phyloP scores from a whole-genome alignment of 1,284 basidiomycete genomes.

The Trametes polyzona region DNA sequence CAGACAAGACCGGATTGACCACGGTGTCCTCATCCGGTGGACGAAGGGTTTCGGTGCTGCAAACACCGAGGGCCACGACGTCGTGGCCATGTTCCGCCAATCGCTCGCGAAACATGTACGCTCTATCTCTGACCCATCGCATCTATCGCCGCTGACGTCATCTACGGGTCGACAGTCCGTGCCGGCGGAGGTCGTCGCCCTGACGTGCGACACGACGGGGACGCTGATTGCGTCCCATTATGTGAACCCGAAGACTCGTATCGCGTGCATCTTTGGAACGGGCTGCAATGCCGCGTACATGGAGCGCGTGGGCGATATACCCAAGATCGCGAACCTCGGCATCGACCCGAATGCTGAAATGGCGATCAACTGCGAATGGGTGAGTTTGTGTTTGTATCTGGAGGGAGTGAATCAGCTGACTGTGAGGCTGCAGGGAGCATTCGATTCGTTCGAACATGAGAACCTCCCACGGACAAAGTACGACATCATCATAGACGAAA shows the following conservation, averaged over 20 bases:
- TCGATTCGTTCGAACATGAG: slow-evolving; percentile 95
- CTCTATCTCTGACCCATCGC: slow-evolving; percentile 9
- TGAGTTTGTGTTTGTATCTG: slow-evolving; percentile 38
- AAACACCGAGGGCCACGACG: slow-evolving; percentile 93
- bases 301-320: slow-evolving; percentile 81
- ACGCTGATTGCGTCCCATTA: slow-evolving; percentile 97
- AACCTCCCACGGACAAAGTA: slow-evolving; percentile 95
- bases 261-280: slow-evolving; percentile 97
- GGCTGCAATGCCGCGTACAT: slow-evolving; percentile 99
- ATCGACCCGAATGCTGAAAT: slow-evolving; percentile 77
- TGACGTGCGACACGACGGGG: slow-evolving; percentile 98
- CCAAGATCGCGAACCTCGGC: slow-evolving; percentile 79
- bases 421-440: slow-evolving; percentile 91
- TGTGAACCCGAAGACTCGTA: slow-evolving; percentile 88
- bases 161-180: slow-evolving; percentile 50
- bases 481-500: slow-evolving; percentile 90
- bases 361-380: slow-evolving; percentile 98
- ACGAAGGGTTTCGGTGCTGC: slow-evolving; percentile 96
- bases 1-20: slow-evolving; percentile 92
- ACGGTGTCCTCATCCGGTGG: slow-evolving; percentile 95
- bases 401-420: slow-evolving; percentile 10
- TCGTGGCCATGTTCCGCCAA: slow-evolving; percentile 89
- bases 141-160: slow-evolving; percentile 5
- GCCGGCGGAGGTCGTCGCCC: slow-evolving; percentile 79
- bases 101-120: slow-evolving; percentile 78